These are phyloP conservation scores for Chrysosporium queenslandicum DNA, from an alignment of 2,329 filamentous ascomycete genomes.

Conservation along the genomic window DNA sequence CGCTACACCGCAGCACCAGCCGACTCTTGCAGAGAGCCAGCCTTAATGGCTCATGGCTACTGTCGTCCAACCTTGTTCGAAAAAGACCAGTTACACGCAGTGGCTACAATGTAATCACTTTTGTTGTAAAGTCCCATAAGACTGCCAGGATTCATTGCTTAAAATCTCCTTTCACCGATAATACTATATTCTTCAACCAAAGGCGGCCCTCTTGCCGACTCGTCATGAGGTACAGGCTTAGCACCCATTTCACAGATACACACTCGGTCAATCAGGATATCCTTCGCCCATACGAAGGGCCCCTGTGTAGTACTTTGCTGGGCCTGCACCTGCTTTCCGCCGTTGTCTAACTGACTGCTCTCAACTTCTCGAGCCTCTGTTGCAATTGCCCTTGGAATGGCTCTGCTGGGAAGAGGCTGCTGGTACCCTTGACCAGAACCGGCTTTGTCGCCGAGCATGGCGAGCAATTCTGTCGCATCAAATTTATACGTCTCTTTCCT, in stretches of 20 bases:
- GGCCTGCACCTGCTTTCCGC: not conserved
- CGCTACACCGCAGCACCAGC: too few species aligned
- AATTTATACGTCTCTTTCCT: conserved; percentile 39
- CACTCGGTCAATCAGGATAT: conserved; percentile 57
- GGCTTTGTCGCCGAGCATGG: conserved; percentile 24
- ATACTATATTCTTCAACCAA: conserved; percentile 45
- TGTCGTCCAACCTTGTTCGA: too few species aligned
- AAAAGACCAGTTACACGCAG: too few species aligned
- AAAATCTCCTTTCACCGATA: conserved; percentile 30
- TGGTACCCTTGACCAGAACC: not conserved
- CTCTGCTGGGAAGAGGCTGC: conserved; percentile 5
- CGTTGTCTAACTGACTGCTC: not conserved
- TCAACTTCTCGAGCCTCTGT: not conserved
- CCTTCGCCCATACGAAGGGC: conserved; percentile 57
- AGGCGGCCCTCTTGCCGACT: conserved; percentile 34
- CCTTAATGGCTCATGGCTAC: too few species aligned
- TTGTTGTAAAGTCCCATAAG: too few species aligned
- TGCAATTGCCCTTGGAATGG: conserved; percentile 3
- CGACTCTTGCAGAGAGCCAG: too few species aligned
- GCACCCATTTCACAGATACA: conserved; percentile 85
- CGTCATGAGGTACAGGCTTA: conserved; percentile 46
- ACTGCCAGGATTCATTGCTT: not conserved
- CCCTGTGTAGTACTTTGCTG: conserved; percentile 25
- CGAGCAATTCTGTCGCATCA: conserved; percentile 28
- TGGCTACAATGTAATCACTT: too few species aligned